Evolutionary conservation across 768 basidiomycete genomes (phyloP), one percentile per base, ranked within the genome.

Genomic region (Lactarius sp.): DNA sequence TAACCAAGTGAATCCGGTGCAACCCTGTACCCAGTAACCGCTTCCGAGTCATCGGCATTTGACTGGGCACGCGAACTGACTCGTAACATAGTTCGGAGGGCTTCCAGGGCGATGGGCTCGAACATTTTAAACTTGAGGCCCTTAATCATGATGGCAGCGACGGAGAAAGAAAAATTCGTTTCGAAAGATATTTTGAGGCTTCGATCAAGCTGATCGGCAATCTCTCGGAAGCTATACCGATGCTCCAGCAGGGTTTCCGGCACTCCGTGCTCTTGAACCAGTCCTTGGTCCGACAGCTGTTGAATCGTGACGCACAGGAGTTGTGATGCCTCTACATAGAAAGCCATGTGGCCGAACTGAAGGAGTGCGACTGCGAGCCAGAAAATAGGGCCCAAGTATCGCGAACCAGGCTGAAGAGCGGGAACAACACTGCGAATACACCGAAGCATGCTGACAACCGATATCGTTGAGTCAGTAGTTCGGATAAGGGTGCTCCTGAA

Each of bases 291-390:
- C 50, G 84, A 81, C 76, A 94, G 84, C 18, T 78, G 83, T 68
- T 85, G 83, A 42, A 90, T 73, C 1, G 88, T 81, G 4, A 83
- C 80, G 14, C 81, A 79, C 37, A 96, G 77, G 0, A 97, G 80
- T 41, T 81, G 75, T 53, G 85, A 80, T 1, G 91, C 88, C 70
- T 92, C 85, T 53, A 80, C 72, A 69, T 87, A 88, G 73, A 91
- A 80, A 57, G 81, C 80, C 55, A 86, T 78, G 68, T 91, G 84
- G 52, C 87, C 86, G 16, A 87, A 84, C 73, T 95, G 86, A 18
- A 96, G 79, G 22, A 96, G 80, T 36, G 88, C 86, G 31, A 96
- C 86, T 1, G 88, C 90, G 7, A 95, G 77, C 94, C 94, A 97
- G 75, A 96, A 93, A 22, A 95, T 77, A 56, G 83, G 82, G 22